Percentiles rank a stretch among this genome's conserved stretches.
Evolutionary conservation across 2,329 filamentous ascomycete genomes (phyloP).

Genomic region (Aphanocladium album): DNA sequence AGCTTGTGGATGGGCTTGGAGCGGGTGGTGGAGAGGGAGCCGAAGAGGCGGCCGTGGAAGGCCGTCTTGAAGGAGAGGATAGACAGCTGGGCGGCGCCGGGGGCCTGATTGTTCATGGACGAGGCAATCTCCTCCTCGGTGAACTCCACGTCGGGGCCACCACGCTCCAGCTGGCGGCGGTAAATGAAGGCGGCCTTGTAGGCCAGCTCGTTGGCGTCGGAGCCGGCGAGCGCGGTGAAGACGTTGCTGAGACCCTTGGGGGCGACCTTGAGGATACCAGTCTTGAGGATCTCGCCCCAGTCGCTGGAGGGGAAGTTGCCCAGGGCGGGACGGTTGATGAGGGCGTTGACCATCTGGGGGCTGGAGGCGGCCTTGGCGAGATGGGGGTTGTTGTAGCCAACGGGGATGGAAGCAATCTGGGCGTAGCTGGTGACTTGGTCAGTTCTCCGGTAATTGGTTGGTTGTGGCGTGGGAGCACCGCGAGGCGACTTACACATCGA

Average conservation of each 20-base stretch:
- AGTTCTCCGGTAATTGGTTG: too few relatives aligned
- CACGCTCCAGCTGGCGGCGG: slow-evolving; percentile 74
- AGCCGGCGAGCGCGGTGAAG: slow-evolving; percentile 84
- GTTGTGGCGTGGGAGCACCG: too few relatives aligned
- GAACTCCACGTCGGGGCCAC: slow-evolving; percentile 73
- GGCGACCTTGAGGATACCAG: slow-evolving; percentile 74
- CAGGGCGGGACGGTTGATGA: slow-evolving; percentile 85
- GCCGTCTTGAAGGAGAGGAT: slow-evolving; percentile 84
- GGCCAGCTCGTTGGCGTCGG: slow-evolving; percentile 88
- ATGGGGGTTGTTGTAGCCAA: slow-evolving; percentile 86
- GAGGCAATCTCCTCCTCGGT: slow-evolving; percentile 68
- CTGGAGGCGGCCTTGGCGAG: slow-evolving; percentile 66
- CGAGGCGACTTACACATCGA: slow-evolving; percentile 70
- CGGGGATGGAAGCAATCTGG: slow-evolving; percentile 87
- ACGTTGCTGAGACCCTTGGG: slow-evolving; percentile 82
- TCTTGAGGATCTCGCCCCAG: slow-evolving; percentile 75
- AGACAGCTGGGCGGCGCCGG: slow-evolving; percentile 70
- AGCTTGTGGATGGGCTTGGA: slow-evolving; percentile 94
- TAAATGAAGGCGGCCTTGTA: slow-evolving; percentile 97
- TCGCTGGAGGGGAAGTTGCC: slow-evolving; percentile 87
- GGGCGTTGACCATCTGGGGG: slow-evolving; percentile 70
- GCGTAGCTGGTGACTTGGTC: slow-evolving; percentile 75
- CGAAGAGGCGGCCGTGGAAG: slow-evolving; percentile 90
- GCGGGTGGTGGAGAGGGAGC: slow-evolving; percentile 79
- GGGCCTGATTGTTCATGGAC: slow-evolving; percentile 74